These are phyloP conservation scores for Diplodia sapinea DNA, from an alignment of 2,329 filamentous ascomycete genomes.

Conservation along the genomic window DNA sequence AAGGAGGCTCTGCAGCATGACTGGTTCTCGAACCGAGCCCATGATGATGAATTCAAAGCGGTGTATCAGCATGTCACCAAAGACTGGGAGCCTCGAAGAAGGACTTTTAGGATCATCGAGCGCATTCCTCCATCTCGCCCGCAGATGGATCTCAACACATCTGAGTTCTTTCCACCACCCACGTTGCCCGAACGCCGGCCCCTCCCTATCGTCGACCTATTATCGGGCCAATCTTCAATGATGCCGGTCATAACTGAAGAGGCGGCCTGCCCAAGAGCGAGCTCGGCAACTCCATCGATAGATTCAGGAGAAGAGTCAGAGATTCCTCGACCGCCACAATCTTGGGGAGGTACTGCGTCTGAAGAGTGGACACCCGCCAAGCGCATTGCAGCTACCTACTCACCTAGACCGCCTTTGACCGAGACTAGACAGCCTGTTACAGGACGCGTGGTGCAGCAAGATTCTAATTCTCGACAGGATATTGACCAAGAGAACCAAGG, in stretches of 20 bases:
- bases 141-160: slow-evolving; percentile 5
- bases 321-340: slow-evolving; percentile 1
- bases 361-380: not conserved
- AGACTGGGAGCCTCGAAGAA: slow-evolving; percentile 57
- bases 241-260: slow-evolving; percentile 12
- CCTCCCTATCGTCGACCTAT: not conserved
- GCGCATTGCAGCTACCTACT: not conserved
- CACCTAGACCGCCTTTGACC: not conserved
- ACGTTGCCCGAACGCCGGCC: not conserved
- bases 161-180: not conserved
- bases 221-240: not conserved
- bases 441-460: not conserved
- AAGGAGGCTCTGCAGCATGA: slow-evolving; percentile 59
- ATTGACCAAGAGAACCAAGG: not conserved
- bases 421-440: not conserved
- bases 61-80: slow-evolving; percentile 57
- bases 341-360: not conserved
- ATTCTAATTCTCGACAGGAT: not conserved
- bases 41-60: slow-evolving; percentile 53
- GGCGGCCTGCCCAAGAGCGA: not conserved
- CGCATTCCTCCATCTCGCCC: slow-evolving; percentile 18
- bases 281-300: not conserved
- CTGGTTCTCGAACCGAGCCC: slow-evolving; percentile 60
- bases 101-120: slow-evolving; percentile 41
- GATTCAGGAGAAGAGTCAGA: not conserved